A percentile compares a stretch with the other conserved stretches of the same genome.
Conservation (phyloP, 768 basidiomycete genomes). For the Mycena amicta region DNA sequence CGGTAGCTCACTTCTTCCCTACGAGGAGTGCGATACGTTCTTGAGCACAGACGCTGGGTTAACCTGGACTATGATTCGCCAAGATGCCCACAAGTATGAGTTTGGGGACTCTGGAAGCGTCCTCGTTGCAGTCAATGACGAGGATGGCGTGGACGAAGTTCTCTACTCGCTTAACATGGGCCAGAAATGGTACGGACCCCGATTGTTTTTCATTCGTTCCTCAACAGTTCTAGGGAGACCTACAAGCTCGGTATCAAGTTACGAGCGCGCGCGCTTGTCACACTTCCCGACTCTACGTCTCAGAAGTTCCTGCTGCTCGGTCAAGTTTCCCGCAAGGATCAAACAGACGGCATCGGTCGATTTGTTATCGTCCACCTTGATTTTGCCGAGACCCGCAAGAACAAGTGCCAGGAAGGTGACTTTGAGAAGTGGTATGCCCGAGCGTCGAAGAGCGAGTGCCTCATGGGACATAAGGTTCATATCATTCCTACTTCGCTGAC, state of each 20-base stretch:
- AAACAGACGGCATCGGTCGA: conserved; percentile 51
- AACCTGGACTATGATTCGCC: conserved; percentile 77
- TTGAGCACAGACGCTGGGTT: conserved; percentile 88
- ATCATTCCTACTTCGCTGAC: background rate
- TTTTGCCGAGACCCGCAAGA: conserved; percentile 67
- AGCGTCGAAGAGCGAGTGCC: conserved; percentile 64
- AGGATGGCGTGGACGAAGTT: conserved; percentile 68
- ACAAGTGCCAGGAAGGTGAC: conserved; percentile 71
- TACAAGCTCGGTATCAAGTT: conserved; percentile 72
- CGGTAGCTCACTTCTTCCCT: conserved; percentile 65
- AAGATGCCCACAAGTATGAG: conserved; percentile 89
- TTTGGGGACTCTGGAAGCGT: conserved; percentile 91
- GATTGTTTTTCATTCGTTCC: background rate
- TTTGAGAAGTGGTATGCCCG: conserved; percentile 91
- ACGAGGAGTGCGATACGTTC: conserved; percentile 92
- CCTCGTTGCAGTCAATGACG: conserved; percentile 82
- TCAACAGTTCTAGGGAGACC: conserved; percentile 52
- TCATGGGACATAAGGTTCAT: conserved; percentile 92
- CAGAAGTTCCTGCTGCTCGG: conserved; percentile 94
- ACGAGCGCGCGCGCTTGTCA: conserved; percentile 77
- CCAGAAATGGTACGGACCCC: conserved; percentile 66
- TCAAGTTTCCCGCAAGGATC: conserved; percentile 65
- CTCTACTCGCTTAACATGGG: conserved; percentile 86
- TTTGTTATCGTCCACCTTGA: conserved; percentile 82
- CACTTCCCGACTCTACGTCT: conserved; percentile 92